Conservation (phyloP, 2,329 filamentous ascomycete genomes). For the Scortechinia acanthostroma region DNA sequence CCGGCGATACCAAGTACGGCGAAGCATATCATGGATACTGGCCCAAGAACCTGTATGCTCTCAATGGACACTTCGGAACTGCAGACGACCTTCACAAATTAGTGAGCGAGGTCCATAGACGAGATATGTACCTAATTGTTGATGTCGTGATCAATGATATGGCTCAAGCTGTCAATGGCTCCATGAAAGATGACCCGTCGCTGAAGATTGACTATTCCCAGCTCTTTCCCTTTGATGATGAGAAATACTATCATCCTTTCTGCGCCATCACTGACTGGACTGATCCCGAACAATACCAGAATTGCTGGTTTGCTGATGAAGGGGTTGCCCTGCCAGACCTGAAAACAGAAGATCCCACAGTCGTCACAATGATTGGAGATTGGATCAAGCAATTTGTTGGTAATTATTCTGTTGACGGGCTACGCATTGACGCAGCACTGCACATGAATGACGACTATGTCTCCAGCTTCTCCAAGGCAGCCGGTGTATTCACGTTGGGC, state of each 20-base stretch:
- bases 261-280: not conserved
- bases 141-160: not conserved
- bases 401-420: conserved; percentile 34
- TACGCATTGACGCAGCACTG: conserved; percentile 37
- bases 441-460: conserved; percentile 31
- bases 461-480: conserved; percentile 22
- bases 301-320: conserved; percentile 46
- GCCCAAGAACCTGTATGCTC: conserved; percentile 22
- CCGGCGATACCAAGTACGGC: conserved; percentile 22
- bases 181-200: not conserved
- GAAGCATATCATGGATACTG: conserved; percentile 33
- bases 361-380: conserved; percentile 21
- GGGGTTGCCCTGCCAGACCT: conserved; percentile 55
- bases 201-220: not conserved
- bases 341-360: conserved; percentile 25
- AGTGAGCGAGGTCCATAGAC: not conserved
- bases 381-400: conserved; percentile 29
- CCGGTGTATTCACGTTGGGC: conserved; percentile 31
- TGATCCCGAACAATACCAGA: not conserved
- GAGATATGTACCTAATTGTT: not conserved
- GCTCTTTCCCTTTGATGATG: not conserved
- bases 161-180: not conserved
- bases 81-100: not conserved
- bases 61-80: not conserved
- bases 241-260: not conserved